phyloP scores from a whole-genome alignment of 768 basidiomycete species.

The Russula ochroleuca region DNA sequence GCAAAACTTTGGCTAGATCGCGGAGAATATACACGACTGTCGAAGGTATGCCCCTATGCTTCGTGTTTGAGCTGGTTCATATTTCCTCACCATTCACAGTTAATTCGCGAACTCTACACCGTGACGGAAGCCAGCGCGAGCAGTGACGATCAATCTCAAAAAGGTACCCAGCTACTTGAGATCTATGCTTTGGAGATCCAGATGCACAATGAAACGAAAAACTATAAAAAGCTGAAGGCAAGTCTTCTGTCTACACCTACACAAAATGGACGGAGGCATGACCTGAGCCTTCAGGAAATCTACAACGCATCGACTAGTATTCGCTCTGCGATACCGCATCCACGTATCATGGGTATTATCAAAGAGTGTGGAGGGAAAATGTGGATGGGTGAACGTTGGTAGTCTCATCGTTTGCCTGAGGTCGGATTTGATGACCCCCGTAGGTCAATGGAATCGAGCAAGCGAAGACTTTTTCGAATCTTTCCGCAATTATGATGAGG shows the following conservation, averaged over 20 bases:
- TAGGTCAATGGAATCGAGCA: conserved; percentile 94
- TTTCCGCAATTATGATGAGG: conserved; percentile 97
- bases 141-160: conserved; percentile 82
- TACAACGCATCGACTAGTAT: conserved; percentile 94
- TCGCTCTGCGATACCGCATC: conserved; percentile 95
- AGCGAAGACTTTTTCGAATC: conserved; percentile 99
- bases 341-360: conserved; percentile 97
- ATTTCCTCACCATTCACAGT: conserved; percentile 39
- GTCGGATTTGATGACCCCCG: conserved; percentile 7
- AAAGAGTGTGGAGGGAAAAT: conserved; percentile 99
- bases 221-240: conserved; percentile 94
- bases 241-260: not conserved
- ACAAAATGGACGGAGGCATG: not conserved
- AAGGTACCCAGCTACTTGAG: conserved; percentile 90
- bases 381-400: conserved; percentile 99
- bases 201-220: conserved; percentile 97
- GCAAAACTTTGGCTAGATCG: conserved; percentile 97
- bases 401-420: not conserved
- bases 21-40: conserved; percentile 81
- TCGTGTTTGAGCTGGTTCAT: not conserved
- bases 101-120: conserved; percentile 70
- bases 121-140: conserved; percentile 59
- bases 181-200: conserved; percentile 98
- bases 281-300: conserved; percentile 63
- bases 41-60: conserved; percentile 50